phyloP scores from a whole-genome alignment of 1,139 yeast species.

The Magnusiomyces magnusii region DNA sequence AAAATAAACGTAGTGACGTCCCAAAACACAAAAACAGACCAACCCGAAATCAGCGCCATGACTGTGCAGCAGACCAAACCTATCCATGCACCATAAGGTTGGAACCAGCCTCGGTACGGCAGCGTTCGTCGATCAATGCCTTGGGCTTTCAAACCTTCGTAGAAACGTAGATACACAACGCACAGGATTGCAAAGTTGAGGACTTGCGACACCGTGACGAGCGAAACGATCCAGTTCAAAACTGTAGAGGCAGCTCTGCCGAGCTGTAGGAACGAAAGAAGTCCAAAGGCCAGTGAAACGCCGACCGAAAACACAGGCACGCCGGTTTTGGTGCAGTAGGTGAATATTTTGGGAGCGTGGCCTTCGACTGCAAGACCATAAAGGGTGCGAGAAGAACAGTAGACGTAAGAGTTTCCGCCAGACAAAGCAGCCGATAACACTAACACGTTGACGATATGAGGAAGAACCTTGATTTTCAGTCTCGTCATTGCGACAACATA shows the following conservation, averaged over 20 bases:
- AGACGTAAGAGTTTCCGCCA: slow-evolving; percentile 67
- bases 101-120: slow-evolving; percentile 49
- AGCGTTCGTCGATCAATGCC: slow-evolving; percentile 47
- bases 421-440: slow-evolving; percentile 58
- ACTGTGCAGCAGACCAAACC: slow-evolving; percentile 43
- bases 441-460: slow-evolving; percentile 56
- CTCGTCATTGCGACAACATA: slow-evolving; percentile 57
- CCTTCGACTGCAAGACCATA: slow-evolving; percentile 57
- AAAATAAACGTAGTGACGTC: slow-evolving; percentile 51
- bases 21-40: slow-evolving; percentile 65
- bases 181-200: slow-evolving; percentile 62
- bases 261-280: slow-evolving; percentile 50
- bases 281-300: slow-evolving; percentile 42
- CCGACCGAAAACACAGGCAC: slow-evolving; percentile 51
- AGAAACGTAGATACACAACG: slow-evolving; percentile 56
- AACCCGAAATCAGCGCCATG: slow-evolving; percentile 62
- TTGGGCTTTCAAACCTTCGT: slow-evolving; percentile 54
- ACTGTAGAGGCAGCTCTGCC: slow-evolving; percentile 56
- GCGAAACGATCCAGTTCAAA: slow-evolving; percentile 63
- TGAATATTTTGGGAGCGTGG: slow-evolving; percentile 43
- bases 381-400: slow-evolving; percentile 49
- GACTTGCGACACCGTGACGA: slow-evolving; percentile 74
- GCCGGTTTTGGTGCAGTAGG: slow-evolving; percentile 43
- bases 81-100: slow-evolving; percentile 46
- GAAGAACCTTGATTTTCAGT: slow-evolving; percentile 45